Evolutionary conservation across 2,329 filamentous ascomycete genomes (phyloP).

Genomic region (Cladosporium velox): DNA sequence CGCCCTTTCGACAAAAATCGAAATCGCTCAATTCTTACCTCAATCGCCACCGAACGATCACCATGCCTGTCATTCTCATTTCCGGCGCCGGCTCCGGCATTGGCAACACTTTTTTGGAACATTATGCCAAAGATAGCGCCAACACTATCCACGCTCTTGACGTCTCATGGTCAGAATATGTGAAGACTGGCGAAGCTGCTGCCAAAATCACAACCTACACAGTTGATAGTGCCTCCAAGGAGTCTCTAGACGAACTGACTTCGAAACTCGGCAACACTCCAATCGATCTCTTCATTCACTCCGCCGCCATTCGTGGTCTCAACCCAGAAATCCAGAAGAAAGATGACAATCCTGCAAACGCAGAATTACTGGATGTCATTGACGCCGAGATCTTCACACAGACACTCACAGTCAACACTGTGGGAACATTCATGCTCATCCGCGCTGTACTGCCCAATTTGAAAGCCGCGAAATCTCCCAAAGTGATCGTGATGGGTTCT

Average conservation of each 20-base stretch:
- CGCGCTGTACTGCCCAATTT: constrained; percentile 17
- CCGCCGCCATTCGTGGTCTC: constrained; percentile 9
- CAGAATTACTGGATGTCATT: constrained; percentile 15
- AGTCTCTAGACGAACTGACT: constrained; percentile 6
- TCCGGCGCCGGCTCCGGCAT: constrained; percentile 19
- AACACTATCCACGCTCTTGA: constrained; percentile 18
- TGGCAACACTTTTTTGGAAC: constrained; percentile 19
- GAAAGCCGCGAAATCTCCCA: neutral
- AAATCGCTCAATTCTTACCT: neutral
- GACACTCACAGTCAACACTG: constrained; percentile 13
- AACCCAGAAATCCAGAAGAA: constrained; percentile 16
- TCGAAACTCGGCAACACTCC: constrained; percentile 10
- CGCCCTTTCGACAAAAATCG: no score
- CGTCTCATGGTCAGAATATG: constrained; percentile 11
- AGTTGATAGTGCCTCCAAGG: constrained; percentile 10
- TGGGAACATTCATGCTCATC: constrained; percentile 20
- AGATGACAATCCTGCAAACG: constrained; percentile 10
- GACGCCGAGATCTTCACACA: constrained; percentile 16
- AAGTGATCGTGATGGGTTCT: constrained; percentile 19
- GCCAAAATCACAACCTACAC: constrained; percentile 15
- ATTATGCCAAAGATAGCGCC: constrained; percentile 16
- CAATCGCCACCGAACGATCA: neutral
- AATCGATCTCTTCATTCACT: constrained; percentile 20
- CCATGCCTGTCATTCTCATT: constrained; percentile 18
- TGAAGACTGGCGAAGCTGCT: constrained; percentile 2